Evolutionary conservation across 495 filamentous ascomycete genomes (phyloP), one percentile per base, ranked within the genome.

Genomic region (Annulohypoxylon bovei): DNA sequence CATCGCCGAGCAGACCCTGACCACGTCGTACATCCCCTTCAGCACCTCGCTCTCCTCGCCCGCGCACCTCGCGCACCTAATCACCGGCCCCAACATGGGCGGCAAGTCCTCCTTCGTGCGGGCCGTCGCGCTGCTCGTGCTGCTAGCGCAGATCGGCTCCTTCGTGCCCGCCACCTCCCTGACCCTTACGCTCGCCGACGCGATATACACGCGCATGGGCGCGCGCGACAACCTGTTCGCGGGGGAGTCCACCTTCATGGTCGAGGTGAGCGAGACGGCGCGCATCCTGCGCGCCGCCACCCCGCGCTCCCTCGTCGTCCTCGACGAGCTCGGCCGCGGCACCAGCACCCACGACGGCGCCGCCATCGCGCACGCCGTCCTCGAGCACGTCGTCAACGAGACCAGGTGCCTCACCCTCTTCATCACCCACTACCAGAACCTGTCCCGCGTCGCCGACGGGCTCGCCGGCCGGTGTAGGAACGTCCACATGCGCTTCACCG

Each of bases 81-180:
- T 98, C 61, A 98, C 96, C 4, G 96, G 96, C 4, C 95, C 96
- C 12, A 99, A 99, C 84, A 98, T 98, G 95, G 96, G 96, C 72
- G 95, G 95, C 25, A 99, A 99, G 76, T 95, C 92, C 46, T 92
- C 89, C 75, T 99, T 97, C 80, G 94, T 98, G 2, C 92, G 95
- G 54, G 92, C 94, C 71, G 89, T 95, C 28, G 95, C 95, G 0
- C 88, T 99, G 0, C 92, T 98, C 58, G 88, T 91, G 16, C 93
- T 99, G 64, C 94, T 99, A 85, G 94, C 91, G 3, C 95, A 99
- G 72, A 91, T 97, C 70, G 95, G 95, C 40, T 95, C 91, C 6
- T 99, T 95, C 77, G 94, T 99, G 2, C 95, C 95, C 12, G 94
- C 94, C 25, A 78, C 81, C 16, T 87, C 88, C 2, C 89, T 95